Evolutionary conservation across 805 yeast genomes (phyloP).

Genomic region (Maudiozyma serrabonitensis): DNA sequence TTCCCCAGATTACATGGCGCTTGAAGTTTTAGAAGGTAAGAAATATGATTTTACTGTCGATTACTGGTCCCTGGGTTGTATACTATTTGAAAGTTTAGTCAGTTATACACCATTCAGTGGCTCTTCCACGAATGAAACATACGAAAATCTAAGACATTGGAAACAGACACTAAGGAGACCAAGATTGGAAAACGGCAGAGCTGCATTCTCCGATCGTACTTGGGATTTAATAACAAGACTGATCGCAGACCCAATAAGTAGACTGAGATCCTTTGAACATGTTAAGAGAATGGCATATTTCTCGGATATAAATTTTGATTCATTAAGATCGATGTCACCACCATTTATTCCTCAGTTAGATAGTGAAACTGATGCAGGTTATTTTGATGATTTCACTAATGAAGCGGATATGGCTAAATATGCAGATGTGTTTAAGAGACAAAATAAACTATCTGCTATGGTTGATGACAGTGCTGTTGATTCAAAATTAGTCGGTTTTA

Average conservation of each 20-base stretch:
- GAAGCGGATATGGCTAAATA: conserved; percentile 96
- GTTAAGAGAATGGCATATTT: conserved; percentile 74
- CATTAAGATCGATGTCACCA: conserved; percentile 61
- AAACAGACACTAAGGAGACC: conserved; percentile 82
- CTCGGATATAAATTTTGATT: conserved; percentile 70
- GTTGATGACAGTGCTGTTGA: conserved; percentile 46
- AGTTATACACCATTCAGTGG: conserved; percentile 98
- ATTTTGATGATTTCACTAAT: conserved; percentile 93
- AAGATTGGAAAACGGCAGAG: conserved; percentile 80
- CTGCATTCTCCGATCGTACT: conserved; percentile 90
- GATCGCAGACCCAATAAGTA: conserved; percentile 67
- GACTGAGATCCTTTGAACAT: conserved; percentile 74
- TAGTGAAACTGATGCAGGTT: conserved; percentile 96
- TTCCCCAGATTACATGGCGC: conserved; percentile 97
- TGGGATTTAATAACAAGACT: conserved; percentile 79
- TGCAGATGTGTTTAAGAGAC: conserved; percentile 92
- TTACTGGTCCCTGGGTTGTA: conserved; percentile 98
- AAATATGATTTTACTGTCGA: conserved; percentile 93
- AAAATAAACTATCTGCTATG: conserved; percentile 69
- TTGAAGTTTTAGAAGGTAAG: conserved; percentile 91
- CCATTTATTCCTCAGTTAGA: conserved; percentile 97
- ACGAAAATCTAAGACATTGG: conserved; percentile 89
- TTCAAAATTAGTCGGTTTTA: conserved; percentile 85
- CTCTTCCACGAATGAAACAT: conserved; percentile 86
- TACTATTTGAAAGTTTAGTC: conserved; percentile 88